phyloP scores from a whole-genome alignment of 2,329 filamentous ascomycete species.

The Gaeumannomyces sp. region DNA sequence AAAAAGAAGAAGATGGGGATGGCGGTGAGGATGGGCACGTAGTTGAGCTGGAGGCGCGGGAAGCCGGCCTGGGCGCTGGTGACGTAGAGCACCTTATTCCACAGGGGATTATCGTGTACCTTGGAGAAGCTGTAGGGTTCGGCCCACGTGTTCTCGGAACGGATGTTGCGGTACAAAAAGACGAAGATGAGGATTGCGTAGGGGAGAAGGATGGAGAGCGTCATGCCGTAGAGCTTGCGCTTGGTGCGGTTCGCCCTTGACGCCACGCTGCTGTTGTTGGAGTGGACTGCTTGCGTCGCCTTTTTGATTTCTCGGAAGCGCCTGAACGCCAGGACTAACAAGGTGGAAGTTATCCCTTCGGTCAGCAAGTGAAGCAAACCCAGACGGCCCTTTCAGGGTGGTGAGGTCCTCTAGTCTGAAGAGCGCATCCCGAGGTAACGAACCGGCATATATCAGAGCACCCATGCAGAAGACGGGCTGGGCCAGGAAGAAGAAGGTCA shows the following conservation, averaged over 20 bases:
- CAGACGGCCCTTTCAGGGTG: too few species aligned
- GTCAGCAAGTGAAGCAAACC: neutral
- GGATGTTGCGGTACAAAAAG: conserved; percentile 36
- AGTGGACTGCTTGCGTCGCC: conserved; percentile 29
- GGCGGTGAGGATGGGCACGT: conserved; percentile 41
- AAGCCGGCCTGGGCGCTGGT: conserved; percentile 35
- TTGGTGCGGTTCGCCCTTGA: conserved; percentile 41
- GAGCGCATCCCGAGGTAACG: neutral
- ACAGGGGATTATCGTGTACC: conserved; percentile 37
- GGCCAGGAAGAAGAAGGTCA: conserved; percentile 42
- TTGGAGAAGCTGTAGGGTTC: conserved; percentile 33
- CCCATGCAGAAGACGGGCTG: conserved; percentile 35
- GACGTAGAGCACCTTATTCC: conserved; percentile 41
- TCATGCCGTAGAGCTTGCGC: conserved; percentile 50
- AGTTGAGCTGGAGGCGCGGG: conserved; percentile 37
- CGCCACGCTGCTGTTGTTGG: conserved; percentile 31
- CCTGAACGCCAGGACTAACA: conserved; percentile 37
- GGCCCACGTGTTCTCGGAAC: conserved; percentile 21
- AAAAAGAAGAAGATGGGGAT: conserved; percentile 48
- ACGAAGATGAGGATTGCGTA: conserved; percentile 43
- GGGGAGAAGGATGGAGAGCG: conserved; percentile 42
- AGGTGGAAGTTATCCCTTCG: neutral
- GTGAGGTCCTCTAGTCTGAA: neutral
- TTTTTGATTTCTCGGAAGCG: conserved; percentile 42
- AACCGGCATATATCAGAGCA: conserved; percentile 35